phyloP scores from a whole-genome alignment of 148 eudicot genomes.

The Heliosperma pusillum region DNA sequence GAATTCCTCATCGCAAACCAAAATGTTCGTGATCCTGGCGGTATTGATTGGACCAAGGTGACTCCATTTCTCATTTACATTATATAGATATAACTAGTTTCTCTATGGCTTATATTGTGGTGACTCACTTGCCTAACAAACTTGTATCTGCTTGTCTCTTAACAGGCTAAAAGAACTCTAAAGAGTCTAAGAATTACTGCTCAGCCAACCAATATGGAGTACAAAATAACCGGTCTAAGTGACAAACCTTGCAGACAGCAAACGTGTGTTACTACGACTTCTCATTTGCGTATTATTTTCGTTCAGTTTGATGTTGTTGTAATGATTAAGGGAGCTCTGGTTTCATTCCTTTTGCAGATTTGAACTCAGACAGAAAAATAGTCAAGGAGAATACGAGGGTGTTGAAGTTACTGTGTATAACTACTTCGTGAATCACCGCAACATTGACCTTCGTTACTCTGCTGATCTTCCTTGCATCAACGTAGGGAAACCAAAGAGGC shows the following conservation, averaged over 20 bases:
- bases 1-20: conserved; percentile 43
- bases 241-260: conserved; percentile 46
- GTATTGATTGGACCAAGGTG: conserved; percentile 53
- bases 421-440: conserved; percentile 45
- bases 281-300: neutral
- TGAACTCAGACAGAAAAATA: conserved; percentile 35
- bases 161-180: conserved; percentile 52
- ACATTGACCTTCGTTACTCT: conserved; percentile 38
- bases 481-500: conserved; percentile 67
- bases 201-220: conserved; percentile 41
- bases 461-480: conserved; percentile 60
- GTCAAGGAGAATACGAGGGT: conserved; percentile 30
- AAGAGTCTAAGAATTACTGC: conserved; percentile 51
- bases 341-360: conserved; percentile 36
- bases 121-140: neutral
- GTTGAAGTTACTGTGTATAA: conserved; percentile 58
- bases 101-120: neutral
- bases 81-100: neutral
- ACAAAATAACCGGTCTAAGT: conserved; percentile 55
- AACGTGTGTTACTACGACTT: conserved; percentile 14
- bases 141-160: neutral
- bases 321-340: neutral
- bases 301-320: neutral
- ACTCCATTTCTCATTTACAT: neutral
- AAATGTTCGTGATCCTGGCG: conserved; percentile 34